Percentiles rank a stretch among this genome's conserved stretches.
phyloP scores from a whole-genome alignment of 2,329 filamentous ascomycete species.

The Septoria petroselini region DNA sequence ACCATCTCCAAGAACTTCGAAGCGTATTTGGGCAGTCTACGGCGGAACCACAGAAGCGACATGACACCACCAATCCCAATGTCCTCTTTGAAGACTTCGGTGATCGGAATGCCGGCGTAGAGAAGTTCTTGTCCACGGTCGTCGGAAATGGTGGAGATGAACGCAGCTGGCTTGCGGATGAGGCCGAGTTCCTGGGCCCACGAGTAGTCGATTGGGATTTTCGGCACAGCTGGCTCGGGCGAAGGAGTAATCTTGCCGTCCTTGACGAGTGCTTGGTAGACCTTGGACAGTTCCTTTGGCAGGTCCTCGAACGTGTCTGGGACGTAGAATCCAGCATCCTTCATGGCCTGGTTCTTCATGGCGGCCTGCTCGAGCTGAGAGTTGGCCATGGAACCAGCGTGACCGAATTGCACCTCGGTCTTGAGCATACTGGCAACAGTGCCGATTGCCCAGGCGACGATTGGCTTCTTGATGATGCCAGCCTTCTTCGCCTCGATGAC shows the following conservation, averaged over 20 bases:
- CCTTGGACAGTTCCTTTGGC: conserved; percentile 68
- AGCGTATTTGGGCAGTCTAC: conserved; percentile 90
- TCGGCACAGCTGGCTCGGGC: conserved; percentile 87
- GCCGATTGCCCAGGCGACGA: conserved; percentile 98
- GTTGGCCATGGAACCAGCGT: conserved; percentile 98
- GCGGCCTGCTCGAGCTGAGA: conserved; percentile 97
- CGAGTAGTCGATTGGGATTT: conserved; percentile 99
- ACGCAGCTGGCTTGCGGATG: conserved; percentile 98
- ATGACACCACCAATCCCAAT: conserved; percentile 99
- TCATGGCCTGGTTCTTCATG: conserved; percentile 96
- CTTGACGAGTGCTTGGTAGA: conserved; percentile 86
- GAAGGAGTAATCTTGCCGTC: conserved; percentile 80
- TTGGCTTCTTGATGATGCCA: conserved; percentile 93
- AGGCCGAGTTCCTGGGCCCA: conserved; percentile 99
- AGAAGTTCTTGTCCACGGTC: conserved; percentile 99
- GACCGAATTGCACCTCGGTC: conserved; percentile 99
- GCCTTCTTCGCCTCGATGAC: conserved; percentile 97
- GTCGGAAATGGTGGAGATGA: conserved; percentile 99
- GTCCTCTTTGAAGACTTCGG: conserved; percentile 98
- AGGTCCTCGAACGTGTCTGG: conserved; percentile 97
- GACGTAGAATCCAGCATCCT: conserved; percentile 88
- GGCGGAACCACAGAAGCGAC: conserved; percentile 99
- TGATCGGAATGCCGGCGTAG: conserved; percentile 99
- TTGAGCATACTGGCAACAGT: conserved; percentile 99
- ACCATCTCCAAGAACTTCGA: conserved; percentile 99